Conservation (phyloP, 306 rosid species). For the Sphenostylis stenocarpa region DNA sequence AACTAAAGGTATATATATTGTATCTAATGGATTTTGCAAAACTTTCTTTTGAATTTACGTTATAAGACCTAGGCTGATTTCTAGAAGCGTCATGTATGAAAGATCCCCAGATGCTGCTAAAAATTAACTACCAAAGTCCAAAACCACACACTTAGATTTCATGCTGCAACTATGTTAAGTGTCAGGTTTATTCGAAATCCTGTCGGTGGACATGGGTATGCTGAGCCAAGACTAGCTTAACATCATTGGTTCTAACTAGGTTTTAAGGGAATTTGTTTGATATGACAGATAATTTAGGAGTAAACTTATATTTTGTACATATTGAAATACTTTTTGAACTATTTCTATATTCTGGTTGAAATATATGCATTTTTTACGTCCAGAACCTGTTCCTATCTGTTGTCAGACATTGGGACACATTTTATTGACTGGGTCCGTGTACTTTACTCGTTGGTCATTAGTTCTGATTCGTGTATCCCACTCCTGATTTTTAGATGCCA, state of each 20-base stretch:
- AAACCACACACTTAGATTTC: not conserved
- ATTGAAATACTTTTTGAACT: not conserved
- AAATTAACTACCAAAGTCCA: constrained; percentile 3
- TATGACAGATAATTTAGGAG: not conserved
- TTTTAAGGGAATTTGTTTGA: constrained; percentile 1
- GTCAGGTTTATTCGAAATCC: not conserved
- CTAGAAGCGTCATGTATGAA: not conserved
- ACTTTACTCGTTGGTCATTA: not conserved
- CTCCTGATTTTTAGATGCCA: too few relatives aligned
- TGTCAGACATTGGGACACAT: not conserved
- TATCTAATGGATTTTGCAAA: constrained; percentile 2
- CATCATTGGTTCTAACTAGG: not conserved
- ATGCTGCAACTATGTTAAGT: not conserved
- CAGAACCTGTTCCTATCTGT: not conserved
- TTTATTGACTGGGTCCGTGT: not conserved
- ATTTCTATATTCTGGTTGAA: not conserved
- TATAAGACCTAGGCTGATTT: not conserved
- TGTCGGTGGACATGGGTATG: not conserved
- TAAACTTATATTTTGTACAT: not conserved
- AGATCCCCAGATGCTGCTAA: constrained; percentile 1
- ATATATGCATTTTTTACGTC: not conserved
- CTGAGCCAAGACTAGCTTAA: not conserved
- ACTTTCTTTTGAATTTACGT: constrained; percentile 2
- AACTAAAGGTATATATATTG: constrained; percentile 8
- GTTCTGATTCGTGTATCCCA: not conserved